Evolutionary conservation across 2,329 filamentous ascomycete species (phyloP), one percentile per base, ranked within the genome.

Genomic region (Diaporthe sp.): DNA sequence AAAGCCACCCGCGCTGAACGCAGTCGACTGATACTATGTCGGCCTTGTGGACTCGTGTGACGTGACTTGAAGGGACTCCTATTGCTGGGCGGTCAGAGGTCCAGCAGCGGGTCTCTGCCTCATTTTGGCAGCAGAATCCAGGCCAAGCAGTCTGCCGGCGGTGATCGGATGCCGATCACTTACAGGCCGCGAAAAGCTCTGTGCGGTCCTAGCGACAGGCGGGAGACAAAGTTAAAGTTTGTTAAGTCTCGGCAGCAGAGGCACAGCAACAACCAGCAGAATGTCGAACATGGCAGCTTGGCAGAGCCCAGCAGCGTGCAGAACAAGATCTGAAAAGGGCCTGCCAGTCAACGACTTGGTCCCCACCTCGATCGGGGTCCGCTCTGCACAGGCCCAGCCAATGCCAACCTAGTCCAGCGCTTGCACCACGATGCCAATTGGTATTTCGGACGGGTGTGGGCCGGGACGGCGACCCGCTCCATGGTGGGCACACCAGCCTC

Each of bases 361-460:
- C 49, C 47, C 67, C 51, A 44, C 75, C 42, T 61, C n/a, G 34
- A 31, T 37, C 39, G 22, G 42, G 53, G n/a, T 42, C 49, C 53
- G 55, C 49, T 37, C 12, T 70, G 65, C 49, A 55, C 47, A 42
- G 65, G 65, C 65, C 47, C 34, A 28, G 47, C 47, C 65, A 70
- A 70, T 70, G 65, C 49, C 71, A 65, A 61, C 71, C 58, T 20
- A 37, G 60, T 37, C 42, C 71, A 75, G 76, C 76, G 76, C 76
- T 77, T 77, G 73, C 73, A 77, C 63, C 49, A 75, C 51, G 49
- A 75, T 57, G 55, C 70, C 68, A 73, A 77, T 77, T 77, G 76
- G 76, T 71, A 71, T 67, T 65, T 53, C 72, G 72, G 57, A 37
- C 44, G 58, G 37, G 47, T 37, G 75, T 72, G 71, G 71, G 57